Base-by-base conservation (phyloP, 768 basidiomycete genomes). In the Boletus pseudo-olivaceus region DNA sequence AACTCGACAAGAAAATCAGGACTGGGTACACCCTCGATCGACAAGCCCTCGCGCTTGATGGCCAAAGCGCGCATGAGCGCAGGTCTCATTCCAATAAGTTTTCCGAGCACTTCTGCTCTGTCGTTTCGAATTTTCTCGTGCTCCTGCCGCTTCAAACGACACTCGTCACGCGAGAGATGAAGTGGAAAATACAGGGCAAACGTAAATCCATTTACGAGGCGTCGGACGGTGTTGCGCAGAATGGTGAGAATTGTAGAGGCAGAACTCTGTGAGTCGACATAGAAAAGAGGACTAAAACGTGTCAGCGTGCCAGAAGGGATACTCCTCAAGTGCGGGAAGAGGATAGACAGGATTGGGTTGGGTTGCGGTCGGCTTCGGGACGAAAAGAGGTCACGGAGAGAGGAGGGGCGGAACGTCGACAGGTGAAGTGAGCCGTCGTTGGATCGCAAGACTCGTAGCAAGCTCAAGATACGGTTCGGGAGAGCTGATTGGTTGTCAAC, bases 51-150 rank as follows among this genome's bases (percentile, higher is more conserved):
- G 29, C 5, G 46, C 23, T 50, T 42, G 47, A 62, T 34, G 46
- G 61, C 40, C 19, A 80, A 59, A 23, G 74, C 65, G 14, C 60
- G 54, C 15, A 72, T 63, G n/a, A 86, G 69, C 7, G 66, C 52
- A 9, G 76, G 76, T 20, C 88, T 78, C 63, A 83, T 73, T 39
- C 73, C 75, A 1, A 84, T 75, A 7, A 94, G 76, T 3, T 70
- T 67, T 1, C 92, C 92, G 5, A 94, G 78, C 7, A 76, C 72
- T 58, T 84, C 76, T 0, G 91, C 90, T 5, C 83, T 77, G 58
- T 82, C 77, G 60, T 94, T 81, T 12, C 90, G 79, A 3, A 89
- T 75, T 27, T 68, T 77, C 55, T 87, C 80, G 15, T 93, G 75
- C 43, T 78, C 75, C 41, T 72, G 73, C 15, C 82, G 79, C 57